Evolutionary conservation across 1,284 basidiomycete species (phyloP), one percentile per base, ranked within the genome.

Genomic region (Fomitopsis betulina): DNA sequence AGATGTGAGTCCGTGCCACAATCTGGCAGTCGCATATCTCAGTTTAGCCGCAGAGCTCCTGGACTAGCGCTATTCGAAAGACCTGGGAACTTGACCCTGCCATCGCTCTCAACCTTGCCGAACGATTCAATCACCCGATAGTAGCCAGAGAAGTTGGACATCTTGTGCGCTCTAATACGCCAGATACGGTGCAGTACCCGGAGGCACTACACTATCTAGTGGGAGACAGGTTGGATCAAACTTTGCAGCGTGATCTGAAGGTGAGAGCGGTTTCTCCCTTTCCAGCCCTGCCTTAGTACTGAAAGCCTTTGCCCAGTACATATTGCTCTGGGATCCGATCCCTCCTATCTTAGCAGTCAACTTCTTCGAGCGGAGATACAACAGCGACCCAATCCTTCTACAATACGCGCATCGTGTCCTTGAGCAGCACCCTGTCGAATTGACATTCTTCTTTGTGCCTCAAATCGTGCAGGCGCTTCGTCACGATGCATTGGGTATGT

Each of bases 391-490:
- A 0, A 72, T 94, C 40, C 76, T 98, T 39, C 76, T 99, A 33
- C 97, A 99, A 86, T 99, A 98, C 72, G 96, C 96, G 0, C 95
- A 99, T 78, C 86, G 96, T 52, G 93, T 96, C 1, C 78, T 99
- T 43, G 94, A 96, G 71, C 90, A 97, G 71, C 95, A 98, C 70
- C 93, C 95, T 0, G 93, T 99, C 17, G 89, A 94, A 25, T 73
- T 98, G 50, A 96, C 96, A 0, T 99, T 99, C 83, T 99, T 99
- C 82, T 99, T 98, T 71, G 94, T 99, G 17, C 97, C 97, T 0
- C 97, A 99, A 79, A 88, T 99, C 21, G 97, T 99, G 1, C 97
- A 99, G 71, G 95, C 95, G 3, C 80, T 99, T 19, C 87, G 95
- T 12, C 85, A 89, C 57, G 95, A 98, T 68, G 84, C 88, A 21